Conservation (phyloP, 768 basidiomycete species). For the Mycena vitilis region DNA sequence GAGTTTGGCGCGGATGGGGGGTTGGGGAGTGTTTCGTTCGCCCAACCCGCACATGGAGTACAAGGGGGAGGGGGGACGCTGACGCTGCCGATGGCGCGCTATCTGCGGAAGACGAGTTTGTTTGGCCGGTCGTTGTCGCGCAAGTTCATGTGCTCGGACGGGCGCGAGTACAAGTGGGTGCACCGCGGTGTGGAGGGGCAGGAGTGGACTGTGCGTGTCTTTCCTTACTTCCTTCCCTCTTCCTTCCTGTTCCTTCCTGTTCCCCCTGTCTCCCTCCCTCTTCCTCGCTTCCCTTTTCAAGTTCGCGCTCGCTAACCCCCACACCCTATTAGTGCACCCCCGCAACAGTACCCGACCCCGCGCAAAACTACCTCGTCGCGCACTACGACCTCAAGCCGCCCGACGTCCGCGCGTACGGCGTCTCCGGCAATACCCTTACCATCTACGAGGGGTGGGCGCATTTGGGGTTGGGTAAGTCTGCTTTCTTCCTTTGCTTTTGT, state of each 20-base stretch:
- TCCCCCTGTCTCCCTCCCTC: no score
- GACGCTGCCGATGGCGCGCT: slow-evolving; percentile 70
- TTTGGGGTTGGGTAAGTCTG: slow-evolving; percentile 63
- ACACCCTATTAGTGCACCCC: slow-evolving; percentile 66
- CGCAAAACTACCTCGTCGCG: slow-evolving; percentile 68
- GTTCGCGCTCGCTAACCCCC: not conserved
- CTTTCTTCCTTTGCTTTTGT: not conserved
- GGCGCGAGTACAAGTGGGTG: slow-evolving; percentile 78
- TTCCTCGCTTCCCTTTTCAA: not conserved
- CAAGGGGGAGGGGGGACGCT: slow-evolving; percentile 35
- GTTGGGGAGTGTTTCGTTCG: slow-evolving; percentile 70
- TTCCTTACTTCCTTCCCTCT: no score
- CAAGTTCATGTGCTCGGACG: slow-evolving; percentile 77
- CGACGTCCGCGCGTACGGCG: slow-evolving; percentile 64
- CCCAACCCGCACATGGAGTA: slow-evolving; percentile 45
- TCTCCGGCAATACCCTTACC: slow-evolving; percentile 72
- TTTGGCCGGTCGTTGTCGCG: slow-evolving; percentile 78
- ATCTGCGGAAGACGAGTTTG: slow-evolving; percentile 70
- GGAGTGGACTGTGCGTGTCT: slow-evolving; percentile 76
- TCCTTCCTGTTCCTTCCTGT: no score
- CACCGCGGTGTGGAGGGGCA: slow-evolving; percentile 65
- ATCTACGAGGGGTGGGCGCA: slow-evolving; percentile 66
- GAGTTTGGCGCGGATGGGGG: slow-evolving; percentile 69
- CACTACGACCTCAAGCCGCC: slow-evolving; percentile 73
- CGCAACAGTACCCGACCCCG: slow-evolving; percentile 41